Evolutionary conservation across 306 rosid genomes (phyloP).

Genomic region (Parietaria judaica): DNA sequence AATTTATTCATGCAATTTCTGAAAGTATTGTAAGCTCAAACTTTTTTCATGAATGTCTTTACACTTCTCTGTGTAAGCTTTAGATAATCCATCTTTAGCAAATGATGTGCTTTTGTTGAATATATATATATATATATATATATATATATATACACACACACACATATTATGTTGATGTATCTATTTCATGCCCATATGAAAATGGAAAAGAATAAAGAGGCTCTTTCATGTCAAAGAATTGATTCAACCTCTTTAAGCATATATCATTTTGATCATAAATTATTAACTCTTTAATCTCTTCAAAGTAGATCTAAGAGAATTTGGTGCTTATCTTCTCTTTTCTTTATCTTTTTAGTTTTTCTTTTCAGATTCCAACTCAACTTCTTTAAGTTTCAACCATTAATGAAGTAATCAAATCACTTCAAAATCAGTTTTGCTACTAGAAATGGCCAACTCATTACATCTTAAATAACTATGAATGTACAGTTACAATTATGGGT

Average conservation of each 20-base stretch:
- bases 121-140: too few relatives aligned
- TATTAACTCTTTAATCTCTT: neutral
- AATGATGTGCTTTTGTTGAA: neutral
- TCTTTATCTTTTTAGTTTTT: neutral
- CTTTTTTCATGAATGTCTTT: neutral
- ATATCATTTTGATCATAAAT: neutral
- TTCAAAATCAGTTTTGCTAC: too few relatives aligned
- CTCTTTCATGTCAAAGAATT: slow-evolving; percentile 7
- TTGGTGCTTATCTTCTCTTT: neutral
- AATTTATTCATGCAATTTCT: slow-evolving; percentile 6
- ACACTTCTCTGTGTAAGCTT: neutral
- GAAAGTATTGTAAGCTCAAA: neutral
- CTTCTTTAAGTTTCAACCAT: neutral
- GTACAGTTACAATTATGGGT: too few relatives aligned
- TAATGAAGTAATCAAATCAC: too few relatives aligned
- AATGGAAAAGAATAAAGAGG: slow-evolving; percentile 18
- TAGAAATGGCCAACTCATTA: too few relatives aligned
- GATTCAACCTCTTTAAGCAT: neutral
- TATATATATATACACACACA: neutral
- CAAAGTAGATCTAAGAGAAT: slow-evolving; percentile 11
- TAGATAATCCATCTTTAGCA: neutral
- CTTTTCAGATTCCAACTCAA: neutral
- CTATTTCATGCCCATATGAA: neutral
- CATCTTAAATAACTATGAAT: too few relatives aligned
- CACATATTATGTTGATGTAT: neutral